Base-by-base conservation (phyloP, 345 rosid species). In the Eucalyptus marginata region DNA sequence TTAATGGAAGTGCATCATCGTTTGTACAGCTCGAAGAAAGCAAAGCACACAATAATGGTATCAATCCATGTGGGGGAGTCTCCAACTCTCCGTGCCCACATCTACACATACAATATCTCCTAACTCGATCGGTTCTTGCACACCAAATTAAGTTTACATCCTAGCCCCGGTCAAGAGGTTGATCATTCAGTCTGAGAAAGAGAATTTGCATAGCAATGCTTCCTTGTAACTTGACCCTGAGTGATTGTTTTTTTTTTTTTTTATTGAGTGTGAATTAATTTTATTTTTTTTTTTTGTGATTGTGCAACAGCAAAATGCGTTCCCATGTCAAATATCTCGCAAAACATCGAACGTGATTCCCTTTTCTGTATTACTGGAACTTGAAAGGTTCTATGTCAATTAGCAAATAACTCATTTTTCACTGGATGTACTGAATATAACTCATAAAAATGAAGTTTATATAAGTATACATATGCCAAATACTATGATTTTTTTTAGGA, bases 341-440 rank as follows among this genome's bases (percentile, higher is more conserved):
- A 59, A 59, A 59, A 27, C 4, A 27, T 59, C 68, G 0, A 12
- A 12, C 31, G 3, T 12, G 31, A 59, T 59, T 59, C 2, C 14
- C 7, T 27, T 58, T 27, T 5, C 0, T 5, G 2, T 27, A 27
- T 59, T 12, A 10, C 0, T 59, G 0, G 2, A 59, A 59, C 31
- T 59, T 27, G 8, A 4, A 27, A 27, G 13, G 2, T 27, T 12
- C 0, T 1, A 2, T 3, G 7, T 12, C 16, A 59, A 59, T 59
- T 27, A 13, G 66, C 15, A 27, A 27, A 12, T 27, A 12, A 27
- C 4, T 27, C 1, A 59, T 27, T 12, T 59, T 0, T 3, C 3
- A 27, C 0, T 29, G 4, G 4, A 62, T 62, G 4, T 3, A 13
- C 2, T 2, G 0, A 62, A 62, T 29, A 62, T 29, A 62, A 29